Base-by-base conservation (phyloP, 345 rosid genomes). In the Boechera stricta region DNA sequence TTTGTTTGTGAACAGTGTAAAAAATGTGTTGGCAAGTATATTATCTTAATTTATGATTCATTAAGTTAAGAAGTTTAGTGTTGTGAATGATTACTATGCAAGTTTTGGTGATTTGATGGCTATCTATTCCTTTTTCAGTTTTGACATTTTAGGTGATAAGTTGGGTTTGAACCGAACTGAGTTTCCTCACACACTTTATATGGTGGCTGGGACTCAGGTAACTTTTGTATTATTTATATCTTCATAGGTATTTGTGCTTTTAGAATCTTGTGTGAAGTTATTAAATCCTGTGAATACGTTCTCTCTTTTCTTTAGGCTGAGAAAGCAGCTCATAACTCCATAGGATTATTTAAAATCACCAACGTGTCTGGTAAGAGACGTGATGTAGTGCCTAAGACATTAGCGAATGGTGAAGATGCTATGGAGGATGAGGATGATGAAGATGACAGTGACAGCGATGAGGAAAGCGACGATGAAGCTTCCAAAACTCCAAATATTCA, bases 191-290 rank as follows among this genome's bases (percentile, higher is more conserved):
- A 86, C 90, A 0, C 80, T 83, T 39, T 95, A 91, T 82, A 87
- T 91, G 67, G 90, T 96, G 65, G 90, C 98, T 13, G 98, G 97
- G 41, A 92, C 98, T 77, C 98, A 95, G 86, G 98, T 92, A 55
- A 72, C 81, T 53, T 48, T 44, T 69, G 13, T 60, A n/a, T 29
- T 44, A 73, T 78, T 54, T 6, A 33, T 45, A 3, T 67, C 42
- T 67, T 68, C 1, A 6, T 10, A 12, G 59, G 33, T 73, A 36
- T 33, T 38, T 61, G n/a, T 39, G 45, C 5, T 31, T 35, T 3
- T 42, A 32, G 45, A 49, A 6, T 59, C 26, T 13, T 5, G 54
- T 0, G 0, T 13, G 38, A 6, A n/a, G 39, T 24, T 71, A 16
- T 56, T 59, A 36, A 24, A 7, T 63, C 42, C 3, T 51, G 52